Evolutionary conservation across 768 basidiomycete species (phyloP).

Genomic region (Mycena chlorophos): DNA sequence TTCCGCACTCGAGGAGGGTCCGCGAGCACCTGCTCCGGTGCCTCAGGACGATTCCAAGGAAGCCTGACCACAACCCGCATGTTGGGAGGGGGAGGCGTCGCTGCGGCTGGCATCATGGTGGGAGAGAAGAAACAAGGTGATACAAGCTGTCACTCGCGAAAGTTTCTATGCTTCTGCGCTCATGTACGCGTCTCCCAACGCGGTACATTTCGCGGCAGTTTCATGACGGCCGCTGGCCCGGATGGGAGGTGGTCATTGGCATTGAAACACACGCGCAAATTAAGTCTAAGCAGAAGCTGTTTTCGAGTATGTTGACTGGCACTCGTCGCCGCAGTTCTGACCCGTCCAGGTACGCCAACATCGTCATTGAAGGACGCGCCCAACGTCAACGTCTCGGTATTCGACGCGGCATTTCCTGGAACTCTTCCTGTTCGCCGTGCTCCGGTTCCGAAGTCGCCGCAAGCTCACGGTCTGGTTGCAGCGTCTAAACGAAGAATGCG

Average conservation of each 20-base stretch:
- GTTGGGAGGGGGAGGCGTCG: conserved; percentile 29
- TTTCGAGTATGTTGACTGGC: conserved; percentile 56
- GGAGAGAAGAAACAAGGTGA: background rate
- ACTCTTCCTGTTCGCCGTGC: conserved; percentile 74
- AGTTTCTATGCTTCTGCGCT: conserved; percentile 17
- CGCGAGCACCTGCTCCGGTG: conserved; percentile 52
- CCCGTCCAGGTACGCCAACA: conserved; percentile 40
- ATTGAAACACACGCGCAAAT: conserved; percentile 97
- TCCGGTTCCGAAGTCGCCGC: background rate
- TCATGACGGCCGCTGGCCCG: conserved; percentile 64
- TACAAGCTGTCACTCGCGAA: background rate
- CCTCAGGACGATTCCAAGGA: conserved; percentile 67
- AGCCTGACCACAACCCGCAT: conserved; percentile 78
- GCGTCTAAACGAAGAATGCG: conserved; percentile 66
- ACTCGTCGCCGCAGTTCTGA: background rate
- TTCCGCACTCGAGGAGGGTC: conserved; percentile 70
- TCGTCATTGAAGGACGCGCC: conserved; percentile 47
- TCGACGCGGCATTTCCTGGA: conserved; percentile 92
- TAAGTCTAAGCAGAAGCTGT: conserved; percentile 83
- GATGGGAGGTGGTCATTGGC: conserved; percentile 88
- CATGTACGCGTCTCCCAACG: conserved; percentile 11
- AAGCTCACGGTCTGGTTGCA: conserved; percentile 27
- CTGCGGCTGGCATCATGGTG: background rate
- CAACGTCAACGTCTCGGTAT: conserved; percentile 72
- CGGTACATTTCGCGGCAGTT: conserved; percentile 14